Conservation (phyloP, 1,139 yeast genomes). For the Saccharomycopsis hybrid region DNA sequence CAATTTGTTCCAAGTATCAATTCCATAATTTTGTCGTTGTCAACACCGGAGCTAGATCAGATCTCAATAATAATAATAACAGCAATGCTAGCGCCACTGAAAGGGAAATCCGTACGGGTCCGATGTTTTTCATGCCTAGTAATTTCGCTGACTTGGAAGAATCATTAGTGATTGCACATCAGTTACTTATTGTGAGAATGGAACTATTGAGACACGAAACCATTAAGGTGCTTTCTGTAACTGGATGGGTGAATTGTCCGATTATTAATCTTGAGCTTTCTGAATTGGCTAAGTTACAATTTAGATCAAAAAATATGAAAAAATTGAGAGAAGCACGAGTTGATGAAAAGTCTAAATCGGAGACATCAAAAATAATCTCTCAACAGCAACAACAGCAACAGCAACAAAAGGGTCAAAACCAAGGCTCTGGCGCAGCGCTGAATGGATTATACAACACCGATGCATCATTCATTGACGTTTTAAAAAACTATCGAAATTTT, state of each 20-base stretch:
- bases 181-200: slow-evolving; percentile 35
- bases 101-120: slow-evolving; percentile 14
- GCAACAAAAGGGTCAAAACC: background rate
- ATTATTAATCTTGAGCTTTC: slow-evolving; percentile 31
- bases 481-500: slow-evolving; percentile 1
- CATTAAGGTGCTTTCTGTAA: slow-evolving; percentile 35
- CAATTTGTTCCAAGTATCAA: slow-evolving; percentile 34
- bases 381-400: background rate
- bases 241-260: slow-evolving; percentile 41
- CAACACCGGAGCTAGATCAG: slow-evolving; percentile 22
- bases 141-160: slow-evolving; percentile 9
- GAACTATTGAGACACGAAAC: slow-evolving; percentile 37
- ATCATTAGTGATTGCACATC: slow-evolving; percentile 27
- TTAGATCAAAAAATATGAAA: background rate
- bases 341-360: background rate
- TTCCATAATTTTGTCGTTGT: slow-evolving; percentile 29
- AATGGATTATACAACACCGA: too few species aligned
- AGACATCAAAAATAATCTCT: background rate
- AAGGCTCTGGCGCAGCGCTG: too few species aligned
- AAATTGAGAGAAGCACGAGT: background rate
- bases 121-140: slow-evolving; percentile 5
- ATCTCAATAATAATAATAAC: slow-evolving; percentile 24
- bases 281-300: slow-evolving; percentile 10
- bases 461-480: background rate
- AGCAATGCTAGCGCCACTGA: slow-evolving; percentile 17